phyloP scores from a whole-genome alignment of 257 asterid genomes.

The Ilex asprella region DNA sequence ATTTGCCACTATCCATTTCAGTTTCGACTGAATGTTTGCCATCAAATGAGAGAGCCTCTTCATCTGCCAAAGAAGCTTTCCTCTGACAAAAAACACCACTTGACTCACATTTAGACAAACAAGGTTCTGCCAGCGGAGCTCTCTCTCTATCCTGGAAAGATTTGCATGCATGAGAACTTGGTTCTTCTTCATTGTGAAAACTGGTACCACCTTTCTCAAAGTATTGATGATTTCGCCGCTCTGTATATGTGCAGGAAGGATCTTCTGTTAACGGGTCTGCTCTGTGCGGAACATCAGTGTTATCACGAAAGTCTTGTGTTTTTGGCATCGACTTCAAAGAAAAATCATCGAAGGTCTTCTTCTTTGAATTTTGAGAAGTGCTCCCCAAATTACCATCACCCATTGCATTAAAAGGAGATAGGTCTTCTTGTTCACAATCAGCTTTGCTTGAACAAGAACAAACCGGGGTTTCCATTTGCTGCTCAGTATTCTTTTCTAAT shows the following conservation, averaged over 20 bases:
- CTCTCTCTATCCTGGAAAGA: slow-evolving; percentile 9
- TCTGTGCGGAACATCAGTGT: slow-evolving; percentile 8
- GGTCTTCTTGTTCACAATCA: slow-evolving; percentile 19
- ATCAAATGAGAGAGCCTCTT: slow-evolving; percentile 11
- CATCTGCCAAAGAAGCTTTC: slow-evolving; percentile 15
- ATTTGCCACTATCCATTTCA: slow-evolving; percentile 8
- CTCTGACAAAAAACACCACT: slow-evolving; percentile 8
- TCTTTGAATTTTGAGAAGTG: slow-evolving; percentile 11
- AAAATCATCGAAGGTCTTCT: slow-evolving; percentile 6
- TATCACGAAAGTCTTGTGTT: slow-evolving; percentile 6
- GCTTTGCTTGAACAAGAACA: slow-evolving; percentile 16
- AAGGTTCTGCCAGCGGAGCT: slow-evolving; percentile 18
- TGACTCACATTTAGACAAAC: slow-evolving; percentile 9
- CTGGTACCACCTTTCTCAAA: slow-evolving; percentile 26
- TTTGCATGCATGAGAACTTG: slow-evolving; percentile 4
- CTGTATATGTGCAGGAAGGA: slow-evolving; percentile 14
- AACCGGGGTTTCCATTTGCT: slow-evolving; percentile 16
- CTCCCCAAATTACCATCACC: slow-evolving; percentile 14
- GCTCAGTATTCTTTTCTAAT: slow-evolving; percentile 14
- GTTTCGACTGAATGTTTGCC: slow-evolving; percentile 15
- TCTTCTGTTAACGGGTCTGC: slow-evolving; percentile 15
- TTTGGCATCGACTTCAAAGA: slow-evolving; percentile 8
- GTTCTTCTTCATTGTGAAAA: slow-evolving; percentile 13
- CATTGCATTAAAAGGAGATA: slow-evolving; percentile 12
- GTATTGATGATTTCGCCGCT: slow-evolving; percentile 7